These are phyloP conservation scores for Gamsiella multidivaricata DNA, from an alignment of 192 early-diverging fungal species.

Conservation along the genomic window DNA sequence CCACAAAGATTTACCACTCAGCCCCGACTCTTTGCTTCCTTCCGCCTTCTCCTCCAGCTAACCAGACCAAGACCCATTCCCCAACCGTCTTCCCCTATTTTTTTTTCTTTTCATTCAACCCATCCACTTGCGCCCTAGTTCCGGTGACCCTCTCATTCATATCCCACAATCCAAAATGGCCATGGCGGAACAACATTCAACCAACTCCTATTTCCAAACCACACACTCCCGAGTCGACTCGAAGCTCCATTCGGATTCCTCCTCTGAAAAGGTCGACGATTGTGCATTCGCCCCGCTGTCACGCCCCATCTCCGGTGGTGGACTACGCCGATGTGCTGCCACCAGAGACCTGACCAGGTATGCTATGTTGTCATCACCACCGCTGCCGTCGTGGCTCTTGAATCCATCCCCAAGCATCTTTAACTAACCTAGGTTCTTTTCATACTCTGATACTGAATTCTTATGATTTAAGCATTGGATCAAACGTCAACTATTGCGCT, in stretches of 20 bases:
- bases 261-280: conserved; percentile 32
- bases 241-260: conserved; percentile 41
- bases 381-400: neutral
- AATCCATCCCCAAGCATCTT: too few relatives aligned
- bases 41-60: too few relatives aligned
- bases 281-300: conserved; percentile 6
- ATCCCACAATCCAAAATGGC: conserved; percentile 22
- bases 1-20: too few relatives aligned
- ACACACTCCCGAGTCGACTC: conserved; percentile 46
- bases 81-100: neutral
- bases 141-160: neutral
- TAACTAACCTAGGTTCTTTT: neutral
- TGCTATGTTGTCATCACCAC: too few relatives aligned
- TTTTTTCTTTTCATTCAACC: neutral
- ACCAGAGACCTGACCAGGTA: conserved; percentile 52
- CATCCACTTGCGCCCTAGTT: neutral
- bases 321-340: conserved; percentile 46
- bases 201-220: conserved; percentile 31
- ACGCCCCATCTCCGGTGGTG: conserved; percentile 24
- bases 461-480: conserved; percentile 22
- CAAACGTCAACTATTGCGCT: conserved; percentile 44
- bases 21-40: too few relatives aligned
- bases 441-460: neutral
- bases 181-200: conserved; percentile 37
- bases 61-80: too few relatives aligned